Evolutionary conservation across 345 rosid genomes (phyloP), one percentile per base, ranked within the genome.

Genomic region (Ricinus communis): DNA sequence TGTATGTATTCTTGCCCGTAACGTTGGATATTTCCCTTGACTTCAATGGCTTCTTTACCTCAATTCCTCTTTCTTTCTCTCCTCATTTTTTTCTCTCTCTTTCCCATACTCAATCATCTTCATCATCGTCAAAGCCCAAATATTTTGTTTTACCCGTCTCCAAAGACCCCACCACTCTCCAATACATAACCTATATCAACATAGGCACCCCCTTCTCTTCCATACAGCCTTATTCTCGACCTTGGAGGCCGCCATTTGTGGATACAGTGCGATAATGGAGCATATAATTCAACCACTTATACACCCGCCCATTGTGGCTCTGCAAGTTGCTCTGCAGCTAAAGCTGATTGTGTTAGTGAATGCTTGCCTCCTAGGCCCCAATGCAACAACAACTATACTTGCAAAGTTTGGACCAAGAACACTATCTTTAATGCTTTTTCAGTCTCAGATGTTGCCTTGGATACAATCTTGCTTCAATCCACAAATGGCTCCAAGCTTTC

Each of bases 371-470:
- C 19, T 12, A 47, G 16, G 16, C 51, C 19, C n/a, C n/a, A n/a
- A n/a, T n/a, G n/a, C n/a, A n/a, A n/a, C 31, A 36, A 60, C 74
- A 71, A 71, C 67, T 60, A 61, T 46, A 61, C 59, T 11, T 71
- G 74, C 22, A 14, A 12, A 7, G 47, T 71, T 31, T 11, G 47
- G 14, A 49, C 67, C 16, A 13, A 21, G 22, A 62, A 60, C 47
- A 21, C 36, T n/a, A n/a, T 71, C 36, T 14, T n/a, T 2, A 31
- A 31, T 22, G 33, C 13, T 15, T 13, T 0, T 15, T 28, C 11
- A 0, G 3, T 59, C 13, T 30, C 66, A 15, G 66, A 70, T 16
- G 30, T 70, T 61, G 56, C 74, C 21, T 8, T 22, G 15, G 74
- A 70, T 11, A 60, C 58, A 4, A 38, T 70, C 8, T 46, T 66